Conservation (phyloP, 768 basidiomycete species). For the Termitomyces titanicus region DNA sequence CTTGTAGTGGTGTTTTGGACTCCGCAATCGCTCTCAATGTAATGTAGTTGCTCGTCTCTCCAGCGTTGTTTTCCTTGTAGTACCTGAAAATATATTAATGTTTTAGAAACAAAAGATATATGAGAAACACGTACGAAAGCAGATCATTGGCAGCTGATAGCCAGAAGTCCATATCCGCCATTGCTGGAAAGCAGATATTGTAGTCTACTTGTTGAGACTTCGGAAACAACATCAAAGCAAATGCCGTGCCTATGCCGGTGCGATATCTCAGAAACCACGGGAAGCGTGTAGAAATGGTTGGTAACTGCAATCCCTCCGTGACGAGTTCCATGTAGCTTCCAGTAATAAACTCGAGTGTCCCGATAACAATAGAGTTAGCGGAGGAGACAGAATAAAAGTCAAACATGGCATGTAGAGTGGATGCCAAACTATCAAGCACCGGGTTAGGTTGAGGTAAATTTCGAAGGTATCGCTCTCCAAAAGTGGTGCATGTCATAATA, state of each 20-base stretch:
- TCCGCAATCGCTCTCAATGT: constrained; percentile 8
- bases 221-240: constrained; percentile 11
- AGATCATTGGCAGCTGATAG: constrained; percentile 13
- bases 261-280: constrained; percentile 11
- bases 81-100: constrained; percentile 3
- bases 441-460: constrained; percentile 10
- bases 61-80: constrained; percentile 9
- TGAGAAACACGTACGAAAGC: constrained; percentile 13
- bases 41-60: constrained; percentile 3
- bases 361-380: constrained; percentile 12
- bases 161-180: constrained; percentile 16
- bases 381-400: constrained; percentile 7
- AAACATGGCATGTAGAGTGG: constrained; percentile 3
- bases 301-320: neutral
- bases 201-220: constrained; percentile 1
- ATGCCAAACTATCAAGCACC: constrained; percentile 7
- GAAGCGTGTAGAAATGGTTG: neutral
- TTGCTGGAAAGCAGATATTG: constrained; percentile 1
- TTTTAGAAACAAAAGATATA: neutral
- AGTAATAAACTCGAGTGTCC: constrained; percentile 13
- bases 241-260: constrained; percentile 6
- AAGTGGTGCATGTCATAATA: neutral
- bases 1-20: neutral
- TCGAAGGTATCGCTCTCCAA: constrained; percentile 5
- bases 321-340: neutral